Evolutionary conservation across 106 monocot species (phyloP).

Genomic region (Dendrobium officinale): DNA sequence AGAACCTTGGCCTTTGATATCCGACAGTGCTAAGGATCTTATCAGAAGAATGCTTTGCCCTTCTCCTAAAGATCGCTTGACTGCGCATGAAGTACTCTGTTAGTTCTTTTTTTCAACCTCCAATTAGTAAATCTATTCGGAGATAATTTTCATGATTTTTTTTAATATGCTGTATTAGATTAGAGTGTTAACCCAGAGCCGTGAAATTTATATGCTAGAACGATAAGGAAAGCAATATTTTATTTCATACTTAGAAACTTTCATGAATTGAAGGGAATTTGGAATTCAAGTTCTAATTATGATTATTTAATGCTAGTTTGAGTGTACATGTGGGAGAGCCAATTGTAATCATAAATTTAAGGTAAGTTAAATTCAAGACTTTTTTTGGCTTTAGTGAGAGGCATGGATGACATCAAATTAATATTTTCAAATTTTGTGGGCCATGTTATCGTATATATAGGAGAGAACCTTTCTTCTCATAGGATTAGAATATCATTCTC

Average conservation of each 20-base stretch:
- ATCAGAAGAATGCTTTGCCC: constrained; percentile 67
- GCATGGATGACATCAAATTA: too few species aligned
- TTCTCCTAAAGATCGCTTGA: constrained; percentile 50
- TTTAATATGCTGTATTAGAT: not conserved
- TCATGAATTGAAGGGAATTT: not conserved
- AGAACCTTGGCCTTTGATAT: constrained; percentile 74
- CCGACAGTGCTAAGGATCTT: constrained; percentile 75
- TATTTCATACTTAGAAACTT: not conserved
- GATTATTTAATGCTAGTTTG: not conserved
- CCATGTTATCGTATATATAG: too few species aligned
- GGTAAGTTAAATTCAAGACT: too few species aligned
- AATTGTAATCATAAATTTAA: too few species aligned
- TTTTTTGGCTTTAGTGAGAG: too few species aligned
- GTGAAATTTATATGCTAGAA: not conserved
- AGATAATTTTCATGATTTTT: not conserved
- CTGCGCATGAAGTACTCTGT: constrained; percentile 76
- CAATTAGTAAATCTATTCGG: not conserved
- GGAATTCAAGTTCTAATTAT: not conserved
- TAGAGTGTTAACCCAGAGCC: not conserved
- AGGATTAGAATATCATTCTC: too few species aligned
- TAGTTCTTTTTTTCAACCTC: not conserved
- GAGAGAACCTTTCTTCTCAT: too few species aligned
- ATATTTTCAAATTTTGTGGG: too few species aligned
- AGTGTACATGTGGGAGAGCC: too few species aligned
- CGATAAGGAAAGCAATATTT: not conserved